Conservation (phyloP, 768 basidiomycete species). For the Serpula lacrymans region DNA sequence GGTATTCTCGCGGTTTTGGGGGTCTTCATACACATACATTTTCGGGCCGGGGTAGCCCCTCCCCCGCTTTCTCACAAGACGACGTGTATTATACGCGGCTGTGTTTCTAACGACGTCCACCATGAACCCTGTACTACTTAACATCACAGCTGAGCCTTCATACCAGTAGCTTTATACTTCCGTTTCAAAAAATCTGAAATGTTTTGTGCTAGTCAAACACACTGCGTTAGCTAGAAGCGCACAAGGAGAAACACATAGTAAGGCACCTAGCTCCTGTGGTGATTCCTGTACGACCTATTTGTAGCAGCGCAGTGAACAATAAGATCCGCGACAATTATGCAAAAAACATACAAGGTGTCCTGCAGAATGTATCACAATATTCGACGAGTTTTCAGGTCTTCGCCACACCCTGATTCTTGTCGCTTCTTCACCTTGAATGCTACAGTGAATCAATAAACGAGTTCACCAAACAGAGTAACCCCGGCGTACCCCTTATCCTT, state of each 20-base stretch:
- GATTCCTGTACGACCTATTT: slow-evolving; percentile 27
- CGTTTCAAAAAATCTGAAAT: slow-evolving; percentile 21
- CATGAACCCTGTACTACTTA: no score
- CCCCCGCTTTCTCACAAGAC: background rate
- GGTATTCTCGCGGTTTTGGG: no score
- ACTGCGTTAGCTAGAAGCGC: background rate
- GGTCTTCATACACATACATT: no score
- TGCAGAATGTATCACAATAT: slow-evolving; percentile 21
- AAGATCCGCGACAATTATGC: slow-evolving; percentile 1
- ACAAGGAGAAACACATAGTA: no score
- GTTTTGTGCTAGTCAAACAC: slow-evolving; percentile 16
- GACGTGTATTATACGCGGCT: background rate
- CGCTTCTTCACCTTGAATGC: slow-evolving; percentile 10
- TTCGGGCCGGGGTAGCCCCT: no score
- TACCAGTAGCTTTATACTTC: slow-evolving; percentile 6
- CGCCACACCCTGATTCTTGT: slow-evolving; percentile 24
- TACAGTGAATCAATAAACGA: slow-evolving; percentile 5
- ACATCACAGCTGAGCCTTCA: slow-evolving; percentile 8
- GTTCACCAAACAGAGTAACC: background rate
- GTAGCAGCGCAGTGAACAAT: background rate
- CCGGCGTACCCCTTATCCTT: slow-evolving; percentile 10
- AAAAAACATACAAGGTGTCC: slow-evolving; percentile 25
- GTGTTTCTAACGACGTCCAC: background rate
- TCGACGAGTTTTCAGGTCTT: slow-evolving; percentile 25
- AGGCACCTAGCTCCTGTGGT: slow-evolving; percentile 26